Conservation (phyloP, 768 basidiomycete genomes). For the Rhodotorula sphaerocarpa region DNA sequence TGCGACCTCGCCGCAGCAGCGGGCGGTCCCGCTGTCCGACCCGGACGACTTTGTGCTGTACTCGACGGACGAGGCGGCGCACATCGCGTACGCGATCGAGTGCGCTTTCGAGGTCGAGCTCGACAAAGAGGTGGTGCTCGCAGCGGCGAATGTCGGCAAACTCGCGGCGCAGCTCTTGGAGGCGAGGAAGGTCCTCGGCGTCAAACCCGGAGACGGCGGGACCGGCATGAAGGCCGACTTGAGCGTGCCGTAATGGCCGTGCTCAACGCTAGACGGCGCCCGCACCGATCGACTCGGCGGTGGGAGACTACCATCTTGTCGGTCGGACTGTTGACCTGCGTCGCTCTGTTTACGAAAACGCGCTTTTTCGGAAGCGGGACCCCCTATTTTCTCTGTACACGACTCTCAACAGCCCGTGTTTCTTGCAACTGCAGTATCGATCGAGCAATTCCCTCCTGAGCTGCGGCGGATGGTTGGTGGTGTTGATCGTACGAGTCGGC, state of each 20-base stretch:
- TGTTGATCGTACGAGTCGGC: no score
- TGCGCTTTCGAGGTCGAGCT: slow-evolving; percentile 83
- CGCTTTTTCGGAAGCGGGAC: no score
- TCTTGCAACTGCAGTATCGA: no score
- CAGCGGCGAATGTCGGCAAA: slow-evolving; percentile 82
- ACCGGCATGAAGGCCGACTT: slow-evolving; percentile 14
- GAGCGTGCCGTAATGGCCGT: slow-evolving; percentile 3
- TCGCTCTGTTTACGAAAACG: no score
- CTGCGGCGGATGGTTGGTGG: no score
- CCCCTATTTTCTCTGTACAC: no score
- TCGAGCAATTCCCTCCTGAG: no score
- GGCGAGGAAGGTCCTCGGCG: slow-evolving; percentile 16
- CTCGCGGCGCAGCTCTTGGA: slow-evolving; percentile 72
- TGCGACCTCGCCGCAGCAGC: not conserved
- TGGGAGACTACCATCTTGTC: no score
- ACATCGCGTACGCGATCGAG: slow-evolving; percentile 69
- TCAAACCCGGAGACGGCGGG: slow-evolving; percentile 5
- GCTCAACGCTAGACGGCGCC: no score
- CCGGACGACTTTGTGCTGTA: slow-evolving; percentile 93
- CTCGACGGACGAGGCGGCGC: slow-evolving; percentile 79
- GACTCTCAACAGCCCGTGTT: no score
- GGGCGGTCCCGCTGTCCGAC: slow-evolving; percentile 47
- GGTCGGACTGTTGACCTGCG: no score
- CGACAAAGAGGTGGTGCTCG: slow-evolving; percentile 78
- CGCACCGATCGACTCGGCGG: no score